Conservation (phyloP, 768 basidiomycete species). For the Nidularia sp. region DNA sequence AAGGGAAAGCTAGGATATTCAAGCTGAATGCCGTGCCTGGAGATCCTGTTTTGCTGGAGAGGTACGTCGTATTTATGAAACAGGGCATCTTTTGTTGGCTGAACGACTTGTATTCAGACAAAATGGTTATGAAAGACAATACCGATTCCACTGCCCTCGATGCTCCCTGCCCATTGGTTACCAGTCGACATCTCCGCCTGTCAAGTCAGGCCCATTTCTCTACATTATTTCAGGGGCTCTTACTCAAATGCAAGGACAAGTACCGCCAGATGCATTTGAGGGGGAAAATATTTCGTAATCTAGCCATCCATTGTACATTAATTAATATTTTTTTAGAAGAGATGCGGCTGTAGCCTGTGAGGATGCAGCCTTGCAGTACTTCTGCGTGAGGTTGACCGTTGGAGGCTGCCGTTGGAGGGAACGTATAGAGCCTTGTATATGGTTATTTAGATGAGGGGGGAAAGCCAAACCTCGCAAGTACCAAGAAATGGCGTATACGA, state of each 20-base stretch:
- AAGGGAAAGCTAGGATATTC: constrained; percentile 66
- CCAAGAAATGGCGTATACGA: too few species aligned
- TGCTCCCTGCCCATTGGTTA: constrained; percentile 71
- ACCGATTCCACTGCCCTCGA: constrained; percentile 64
- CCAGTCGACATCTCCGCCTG: constrained; percentile 73
- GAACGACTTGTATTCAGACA: constrained; percentile 28
- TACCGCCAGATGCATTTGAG: constrained; percentile 83
- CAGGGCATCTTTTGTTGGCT: constrained; percentile 1
- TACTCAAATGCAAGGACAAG: constrained; percentile 84
- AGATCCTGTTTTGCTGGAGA: constrained; percentile 73
- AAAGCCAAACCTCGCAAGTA: too few species aligned
- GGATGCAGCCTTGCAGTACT: too few species aligned
- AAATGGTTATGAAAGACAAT: constrained; percentile 74
- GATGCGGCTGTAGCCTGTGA: too few species aligned
- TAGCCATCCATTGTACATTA: too few species aligned
- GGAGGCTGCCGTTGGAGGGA: too few species aligned
- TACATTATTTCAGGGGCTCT: constrained; percentile 81
- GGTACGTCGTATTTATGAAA: constrained; percentile 39
- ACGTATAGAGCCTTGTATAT: too few species aligned
- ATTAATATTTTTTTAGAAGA: too few species aligned
- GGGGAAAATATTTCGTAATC: constrained; percentile 23
- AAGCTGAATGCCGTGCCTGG: constrained; percentile 76
- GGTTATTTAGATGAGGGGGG: too few species aligned
- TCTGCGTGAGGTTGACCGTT: too few species aligned
- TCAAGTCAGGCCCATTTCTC: constrained; percentile 71